phyloP scores from a whole-genome alignment of 805 yeast species.

The Yarrowia alimentaria region DNA sequence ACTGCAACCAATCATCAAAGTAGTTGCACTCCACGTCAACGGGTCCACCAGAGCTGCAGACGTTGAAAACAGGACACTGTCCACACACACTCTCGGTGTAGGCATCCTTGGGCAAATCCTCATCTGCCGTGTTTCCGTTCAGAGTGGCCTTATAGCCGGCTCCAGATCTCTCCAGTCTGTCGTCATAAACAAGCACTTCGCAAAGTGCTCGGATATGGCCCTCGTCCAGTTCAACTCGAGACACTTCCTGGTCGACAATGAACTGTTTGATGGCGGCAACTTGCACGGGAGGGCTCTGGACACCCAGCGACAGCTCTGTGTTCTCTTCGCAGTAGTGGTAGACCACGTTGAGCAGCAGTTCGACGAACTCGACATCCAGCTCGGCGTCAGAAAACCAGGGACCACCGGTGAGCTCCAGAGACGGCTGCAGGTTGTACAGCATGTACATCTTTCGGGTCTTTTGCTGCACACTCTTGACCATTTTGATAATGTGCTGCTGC shows the following conservation, averaged over 20 bases:
- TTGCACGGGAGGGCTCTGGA: conserved; percentile 67
- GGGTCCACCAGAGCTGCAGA: conserved; percentile 38
- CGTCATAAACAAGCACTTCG: conserved; percentile 85
- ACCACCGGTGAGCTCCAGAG: conserved; percentile 95
- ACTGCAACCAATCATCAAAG: conserved; percentile 41
- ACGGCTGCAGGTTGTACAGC: conserved; percentile 90
- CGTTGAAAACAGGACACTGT: conserved; percentile 36
- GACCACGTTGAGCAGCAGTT: conserved; percentile 73
- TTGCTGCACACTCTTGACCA: conserved; percentile 81
- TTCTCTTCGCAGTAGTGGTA: conserved; percentile 69
- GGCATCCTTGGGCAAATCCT: conserved; percentile 28
- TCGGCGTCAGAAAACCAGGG: conserved; percentile 99
- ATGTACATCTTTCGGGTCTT: conserved; percentile 96
- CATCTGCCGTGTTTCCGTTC: conserved; percentile 28
- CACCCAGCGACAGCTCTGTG: conserved; percentile 47
- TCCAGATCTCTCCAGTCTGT: conserved; percentile 66
- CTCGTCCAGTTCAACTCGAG: conserved; percentile 73
- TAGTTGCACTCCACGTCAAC: conserved; percentile 39
- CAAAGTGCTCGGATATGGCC: conserved; percentile 78
- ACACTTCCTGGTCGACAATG: conserved; percentile 66
- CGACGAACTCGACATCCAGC: conserved; percentile 89
- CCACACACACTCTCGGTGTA: conserved; percentile 41
- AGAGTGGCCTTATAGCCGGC: conserved; percentile 48
- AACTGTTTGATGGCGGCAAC: conserved; percentile 57
- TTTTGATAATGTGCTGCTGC: conserved; percentile 76